phyloP scores from a whole-genome alignment of 345 rosid species.

The Eucalyptus albens region DNA sequence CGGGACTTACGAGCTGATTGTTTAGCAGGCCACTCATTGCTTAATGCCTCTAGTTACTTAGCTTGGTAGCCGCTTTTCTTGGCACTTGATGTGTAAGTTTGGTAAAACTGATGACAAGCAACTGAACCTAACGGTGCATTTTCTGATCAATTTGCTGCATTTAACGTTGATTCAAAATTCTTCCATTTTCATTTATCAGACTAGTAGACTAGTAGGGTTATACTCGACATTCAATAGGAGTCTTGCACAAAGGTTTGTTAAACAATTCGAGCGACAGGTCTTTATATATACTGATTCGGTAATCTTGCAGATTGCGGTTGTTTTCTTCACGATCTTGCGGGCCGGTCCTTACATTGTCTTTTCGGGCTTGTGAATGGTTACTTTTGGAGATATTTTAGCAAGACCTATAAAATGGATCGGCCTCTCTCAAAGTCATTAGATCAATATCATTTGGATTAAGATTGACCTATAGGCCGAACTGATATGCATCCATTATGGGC shows the following conservation, averaged over 20 bases:
- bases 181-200: not conserved
- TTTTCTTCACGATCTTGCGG: not conserved
- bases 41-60: not conserved
- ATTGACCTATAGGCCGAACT: not conserved
- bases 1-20: not conserved
- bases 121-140: not conserved
- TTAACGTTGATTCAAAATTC: not conserved
- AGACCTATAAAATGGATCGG: too few species aligned
- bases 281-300: not conserved
- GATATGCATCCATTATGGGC: not conserved
- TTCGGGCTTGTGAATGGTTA: not conserved
- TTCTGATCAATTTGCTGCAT: not conserved
- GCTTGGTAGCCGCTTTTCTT: not conserved
- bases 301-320: not conserved
- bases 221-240: not conserved
- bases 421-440: too few species aligned
- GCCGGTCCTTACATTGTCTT: not conserved
- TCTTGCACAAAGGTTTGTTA: not conserved
- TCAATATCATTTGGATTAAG: not conserved
- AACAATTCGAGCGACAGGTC: not conserved
- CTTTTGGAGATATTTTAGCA: too few species aligned
- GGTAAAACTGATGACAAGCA: not conserved
- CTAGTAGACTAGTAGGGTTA: not conserved
- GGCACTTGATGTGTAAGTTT: not conserved
- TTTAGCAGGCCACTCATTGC: not conserved